Percentiles rank a stretch among this genome's conserved stretches.
Evolutionary conservation across 345 rosid species (phyloP).

Genomic region (Capsella bursapastoris): DNA sequence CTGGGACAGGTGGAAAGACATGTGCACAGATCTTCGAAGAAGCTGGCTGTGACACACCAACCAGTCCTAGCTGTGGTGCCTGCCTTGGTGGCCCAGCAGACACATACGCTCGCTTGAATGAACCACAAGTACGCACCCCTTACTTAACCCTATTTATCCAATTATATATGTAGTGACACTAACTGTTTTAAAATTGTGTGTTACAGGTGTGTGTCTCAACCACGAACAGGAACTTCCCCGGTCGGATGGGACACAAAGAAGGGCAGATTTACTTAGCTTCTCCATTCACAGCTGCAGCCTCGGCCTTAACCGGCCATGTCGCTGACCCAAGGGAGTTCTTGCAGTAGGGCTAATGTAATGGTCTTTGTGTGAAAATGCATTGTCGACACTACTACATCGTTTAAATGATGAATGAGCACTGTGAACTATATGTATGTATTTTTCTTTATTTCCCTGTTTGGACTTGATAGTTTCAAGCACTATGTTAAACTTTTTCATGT

Average conservation of each 20-base stretch:
- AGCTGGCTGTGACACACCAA: conserved; percentile 97
- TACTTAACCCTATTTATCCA: conserved; percentile 3
- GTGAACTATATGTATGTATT: conserved; percentile 42
- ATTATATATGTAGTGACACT: background rate
- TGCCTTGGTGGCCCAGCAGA: conserved; percentile 98
- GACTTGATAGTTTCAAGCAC: conserved; percentile 10
- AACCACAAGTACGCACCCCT: conserved; percentile 62
- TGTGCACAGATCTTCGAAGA: conserved; percentile 97
- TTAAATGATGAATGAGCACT: background rate
- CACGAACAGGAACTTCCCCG: conserved; percentile 97
- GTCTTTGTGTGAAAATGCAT: conserved; percentile 10
- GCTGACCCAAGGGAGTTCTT: conserved; percentile 99
- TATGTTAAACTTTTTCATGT: conserved; percentile 19
- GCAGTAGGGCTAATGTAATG: conserved; percentile 50
- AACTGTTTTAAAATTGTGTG: background rate
- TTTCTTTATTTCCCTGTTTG: conserved; percentile 8
- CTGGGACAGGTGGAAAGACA: conserved; percentile 96
- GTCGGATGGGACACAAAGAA: conserved; percentile 99
- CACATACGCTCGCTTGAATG: conserved; percentile 93
- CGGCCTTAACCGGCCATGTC: conserved; percentile 90
- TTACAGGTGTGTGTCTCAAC: conserved; percentile 50
- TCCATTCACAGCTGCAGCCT: conserved; percentile 94
- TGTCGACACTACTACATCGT: conserved; percentile 5
- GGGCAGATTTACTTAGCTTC: conserved; percentile 97
- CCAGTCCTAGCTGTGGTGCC: conserved; percentile 97